A percentile compares a stretch with the other conserved stretches of the same genome.
phyloP scores from a whole-genome alignment of 2,329 filamentous ascomycete genomes.

The Aspergillus fumigatiaffinis region DNA sequence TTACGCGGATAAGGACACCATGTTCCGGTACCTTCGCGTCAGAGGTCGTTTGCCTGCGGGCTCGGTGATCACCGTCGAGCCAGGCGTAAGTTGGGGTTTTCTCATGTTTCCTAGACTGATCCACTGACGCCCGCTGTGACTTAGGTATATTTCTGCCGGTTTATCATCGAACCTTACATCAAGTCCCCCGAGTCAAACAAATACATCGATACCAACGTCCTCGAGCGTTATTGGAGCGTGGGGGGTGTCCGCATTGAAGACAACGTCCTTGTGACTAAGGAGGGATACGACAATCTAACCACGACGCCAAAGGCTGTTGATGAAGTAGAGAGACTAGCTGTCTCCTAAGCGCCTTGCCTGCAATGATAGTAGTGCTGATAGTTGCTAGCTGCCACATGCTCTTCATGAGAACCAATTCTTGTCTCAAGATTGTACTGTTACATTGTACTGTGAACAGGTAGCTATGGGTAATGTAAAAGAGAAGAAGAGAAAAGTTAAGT shows the following conservation, averaged over 20 bases:
- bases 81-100: constrained; percentile 59
- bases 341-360: constrained; percentile 8
- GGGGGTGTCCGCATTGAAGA: constrained; percentile 94
- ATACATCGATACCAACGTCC: constrained; percentile 69
- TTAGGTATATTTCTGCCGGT: constrained; percentile 83
- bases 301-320: constrained; percentile 68
- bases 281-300: constrained; percentile 80
- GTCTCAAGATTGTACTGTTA: background rate
- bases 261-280: constrained; percentile 73
- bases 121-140: constrained; percentile 1
- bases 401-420: background rate
- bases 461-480: background rate
- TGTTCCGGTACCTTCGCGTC: constrained; percentile 85
- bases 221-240: constrained; percentile 80
- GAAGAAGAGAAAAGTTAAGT: background rate
- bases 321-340: constrained; percentile 54
- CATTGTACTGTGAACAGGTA: background rate
- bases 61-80: constrained; percentile 90
- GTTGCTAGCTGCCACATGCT: background rate
- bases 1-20: constrained; percentile 71
- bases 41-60: constrained; percentile 70
- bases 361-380: background rate
- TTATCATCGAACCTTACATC: constrained; percentile 79
- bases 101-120: background rate
- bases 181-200: constrained; percentile 66